Base-by-base conservation (phyloP, 2,329 filamentous ascomycete genomes). In the Didymella keratinophila region DNA sequence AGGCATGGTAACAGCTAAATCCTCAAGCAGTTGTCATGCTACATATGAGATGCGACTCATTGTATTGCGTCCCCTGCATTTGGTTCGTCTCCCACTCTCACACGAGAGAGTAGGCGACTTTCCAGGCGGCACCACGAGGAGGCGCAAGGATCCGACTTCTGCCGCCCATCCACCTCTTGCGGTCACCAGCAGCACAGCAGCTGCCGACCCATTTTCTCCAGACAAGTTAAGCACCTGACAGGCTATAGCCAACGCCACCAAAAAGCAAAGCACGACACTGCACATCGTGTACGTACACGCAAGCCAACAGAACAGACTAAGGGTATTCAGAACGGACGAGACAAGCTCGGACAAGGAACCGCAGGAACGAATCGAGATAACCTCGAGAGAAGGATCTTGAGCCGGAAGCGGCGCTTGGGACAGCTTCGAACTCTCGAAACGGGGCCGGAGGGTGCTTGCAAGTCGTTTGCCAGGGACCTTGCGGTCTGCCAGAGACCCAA, bases 71-170 rank as follows among this genome's bases (percentile, higher is more conserved):
- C 65, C 67, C 70, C 68, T 69, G 71, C 72, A 74, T 75, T 65
- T 72, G 60, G 72, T 72, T 75, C 67, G 63, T 71, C 69, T 68
- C 56, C 54, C 57, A 41, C 54, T 51, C 25, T 21, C 39, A 18
- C 28, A 42, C 21, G 3, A 32, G 47, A 34, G 54, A 34, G 41
- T 43, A 37, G 52, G 62, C 63, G 63, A 71, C 66, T 73, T 71
- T 73, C 71, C 72, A 74, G 72, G 66, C 63, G 63, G 70, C 69
- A 75, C 72, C 70, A 65, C 72, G 70, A 61, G 72, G 71, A 75
- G 70, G 72, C 71, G 72, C 72, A 71, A 70, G 72, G 70, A 66
- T 74, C 71, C 72, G 71, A 71, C 70, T 72, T 74, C 68, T 71
- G 62, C 68, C 69, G 63, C 70, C 71, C 71, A 43, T 69, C 71